Base-by-base conservation (phyloP, 169 alveolate species). In the Plasmodium cynomolgi region DNA sequence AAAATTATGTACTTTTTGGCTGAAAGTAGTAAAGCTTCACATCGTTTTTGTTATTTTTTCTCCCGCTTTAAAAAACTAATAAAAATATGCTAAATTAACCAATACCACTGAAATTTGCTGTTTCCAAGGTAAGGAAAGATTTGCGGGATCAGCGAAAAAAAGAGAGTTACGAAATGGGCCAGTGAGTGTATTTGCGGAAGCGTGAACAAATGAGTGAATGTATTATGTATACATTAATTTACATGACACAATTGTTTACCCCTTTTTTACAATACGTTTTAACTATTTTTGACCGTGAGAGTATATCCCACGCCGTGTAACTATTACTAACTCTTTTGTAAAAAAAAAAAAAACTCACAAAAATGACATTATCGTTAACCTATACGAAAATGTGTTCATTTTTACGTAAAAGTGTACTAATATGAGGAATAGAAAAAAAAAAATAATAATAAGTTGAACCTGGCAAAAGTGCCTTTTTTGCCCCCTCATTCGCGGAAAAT, bases 51-150 rank as follows among this genome's bases (percentile, higher is more conserved):
- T 20, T 68, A 20, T 68, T 68, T 68, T 68, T 68, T 68, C 39
- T 8, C 77, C n/a, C 34, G 31, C 37, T 29, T 68, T 68, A 68
- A 68, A 23, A 8, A 23, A 68, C 31, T n/a, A 68, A 68, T 68
- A 68, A 68, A 7, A 68, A 68, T 68, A 68, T 68, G 77, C 77
- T 29, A 7, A 68, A n/a, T 68, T 68, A 68, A 23, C 15, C n/a
- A 20, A 26, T 68, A 68, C n/a, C 37, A 68, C 8, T 29, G 15
- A 68, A 68, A 23, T 68, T 29, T 68, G 37, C 37, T 68, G 37
- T 68, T 68, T 68, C n/a, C 31, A 68, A 68, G 77, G 77, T 68
- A 68, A 26, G 77, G n/a, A 68, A 68, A 26, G 62, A 68, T 68
- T 68, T 68, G 17, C 17, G 31, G 17, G 39, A 68, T 1, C 20